Percentiles rank a stretch among this genome's conserved stretches.
Conservation (phyloP, 345 rosid genomes). For the Eucalyptus globulus region DNA sequence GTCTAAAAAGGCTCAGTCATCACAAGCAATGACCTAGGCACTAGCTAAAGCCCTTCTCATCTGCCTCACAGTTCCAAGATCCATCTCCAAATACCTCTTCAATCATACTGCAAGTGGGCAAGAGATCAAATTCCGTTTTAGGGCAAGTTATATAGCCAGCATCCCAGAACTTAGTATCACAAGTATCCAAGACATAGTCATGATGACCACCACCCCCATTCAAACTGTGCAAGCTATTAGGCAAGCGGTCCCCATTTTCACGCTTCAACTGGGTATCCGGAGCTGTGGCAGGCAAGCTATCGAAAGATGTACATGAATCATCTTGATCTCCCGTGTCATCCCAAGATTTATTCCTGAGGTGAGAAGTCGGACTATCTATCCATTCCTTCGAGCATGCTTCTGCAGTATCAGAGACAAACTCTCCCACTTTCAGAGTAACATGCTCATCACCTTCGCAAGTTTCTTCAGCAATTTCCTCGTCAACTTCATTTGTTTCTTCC, state of each 20-base stretch:
- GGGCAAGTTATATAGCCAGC: conserved; percentile 10
- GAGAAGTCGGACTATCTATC: not conserved
- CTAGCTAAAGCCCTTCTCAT: not conserved
- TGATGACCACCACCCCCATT: conserved; percentile 2
- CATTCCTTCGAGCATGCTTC: not conserved
- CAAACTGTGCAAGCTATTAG: not conserved
- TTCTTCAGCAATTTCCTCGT: not conserved
- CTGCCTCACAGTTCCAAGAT: conserved; percentile 13
- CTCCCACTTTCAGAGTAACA: not conserved
- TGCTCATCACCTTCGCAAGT: not conserved
- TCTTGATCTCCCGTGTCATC: conserved; percentile 2
- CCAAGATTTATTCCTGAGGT: not conserved
- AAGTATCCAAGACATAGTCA: conserved; percentile 13
- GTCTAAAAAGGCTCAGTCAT: not conserved
- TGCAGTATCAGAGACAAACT: not conserved
- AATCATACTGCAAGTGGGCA: conserved; percentile 43
- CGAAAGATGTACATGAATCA: conserved; percentile 26
- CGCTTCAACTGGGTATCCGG: not conserved
- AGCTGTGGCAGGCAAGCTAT: not conserved
- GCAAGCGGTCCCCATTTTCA: conserved; percentile 1
- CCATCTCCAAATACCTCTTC: conserved; percentile 45
- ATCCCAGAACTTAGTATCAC: conserved; percentile 31
- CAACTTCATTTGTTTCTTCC: conserved; percentile 10
- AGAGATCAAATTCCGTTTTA: conserved; percentile 13
- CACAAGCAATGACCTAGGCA: not conserved